These are phyloP conservation scores for Crinitomyces ghanaensis DNA, from an alignment of 805 yeast species.

Conservation along the genomic window DNA sequence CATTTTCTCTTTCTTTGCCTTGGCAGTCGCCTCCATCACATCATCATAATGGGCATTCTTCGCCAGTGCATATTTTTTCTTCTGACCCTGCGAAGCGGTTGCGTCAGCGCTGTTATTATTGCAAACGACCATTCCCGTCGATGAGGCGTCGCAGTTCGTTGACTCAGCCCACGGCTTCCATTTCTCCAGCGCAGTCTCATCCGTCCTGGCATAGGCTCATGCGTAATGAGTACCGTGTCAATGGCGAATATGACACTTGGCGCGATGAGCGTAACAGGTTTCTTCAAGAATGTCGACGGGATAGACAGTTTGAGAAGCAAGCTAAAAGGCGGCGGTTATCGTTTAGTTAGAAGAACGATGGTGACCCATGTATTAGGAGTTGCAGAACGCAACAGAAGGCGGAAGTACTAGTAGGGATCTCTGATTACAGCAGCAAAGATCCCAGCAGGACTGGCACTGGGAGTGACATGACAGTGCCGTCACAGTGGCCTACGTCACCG, in stretches of 20 bases:
- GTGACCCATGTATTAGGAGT: neutral
- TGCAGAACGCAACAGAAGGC: neutral
- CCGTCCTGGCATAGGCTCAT: slow-evolving; percentile 19
- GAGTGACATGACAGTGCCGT: no score
- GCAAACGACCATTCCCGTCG: slow-evolving; percentile 16
- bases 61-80: slow-evolving; percentile 5
- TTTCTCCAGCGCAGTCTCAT: slow-evolving; percentile 10
- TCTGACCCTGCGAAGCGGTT: slow-evolving; percentile 12
- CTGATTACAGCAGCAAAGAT: neutral
- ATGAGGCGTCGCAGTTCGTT: slow-evolving; percentile 10
- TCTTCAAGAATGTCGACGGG: slow-evolving; percentile 17
- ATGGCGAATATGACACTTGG: slow-evolving; percentile 18
- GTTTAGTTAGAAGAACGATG: no score
- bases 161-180: slow-evolving; percentile 6
- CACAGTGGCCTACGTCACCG: no score
- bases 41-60: no score
- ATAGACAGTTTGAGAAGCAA: slow-evolving; percentile 16
- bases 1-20: no score
- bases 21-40: no score
- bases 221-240: slow-evolving; percentile 13
- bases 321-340: slow-evolving; percentile 11
- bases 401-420: neutral
- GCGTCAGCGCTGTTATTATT: slow-evolving; percentile 12
- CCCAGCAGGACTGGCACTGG: no score
- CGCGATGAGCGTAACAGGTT: slow-evolving; percentile 16